Percentiles rank a stretch among this genome's conserved stretches.
phyloP scores from a whole-genome alignment of 2,329 filamentous ascomycete genomes.

The Orbilia brochopaga region DNA sequence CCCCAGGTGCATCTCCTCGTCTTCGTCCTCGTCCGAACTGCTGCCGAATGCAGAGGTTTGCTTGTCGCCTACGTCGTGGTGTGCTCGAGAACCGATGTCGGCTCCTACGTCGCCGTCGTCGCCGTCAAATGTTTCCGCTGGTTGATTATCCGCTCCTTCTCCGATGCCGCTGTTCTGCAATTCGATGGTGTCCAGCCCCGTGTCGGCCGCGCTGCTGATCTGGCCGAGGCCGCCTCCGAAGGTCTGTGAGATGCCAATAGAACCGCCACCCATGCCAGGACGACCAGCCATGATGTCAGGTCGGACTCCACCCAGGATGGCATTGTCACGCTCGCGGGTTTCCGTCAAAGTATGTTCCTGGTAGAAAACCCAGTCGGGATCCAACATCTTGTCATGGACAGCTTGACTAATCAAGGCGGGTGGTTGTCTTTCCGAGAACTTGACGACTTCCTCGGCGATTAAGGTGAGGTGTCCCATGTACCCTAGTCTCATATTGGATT shows the following conservation, averaged over 20 bases:
- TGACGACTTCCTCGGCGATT: constrained; percentile 97
- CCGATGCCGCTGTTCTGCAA: constrained; percentile 53
- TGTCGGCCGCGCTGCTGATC: constrained; percentile 23
- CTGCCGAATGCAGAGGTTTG: constrained; percentile 90
- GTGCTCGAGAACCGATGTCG: constrained; percentile 42
- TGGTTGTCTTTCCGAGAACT: constrained; percentile 93
- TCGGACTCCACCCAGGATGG: constrained; percentile 92
- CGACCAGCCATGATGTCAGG: constrained; percentile 85
- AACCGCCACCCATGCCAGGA: constrained; percentile 59
- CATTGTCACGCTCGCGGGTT: constrained; percentile 93
- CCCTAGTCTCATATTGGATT: constrained; percentile 86
- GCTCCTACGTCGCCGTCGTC: constrained; percentile 65
- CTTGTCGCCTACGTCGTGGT: constrained; percentile 63
- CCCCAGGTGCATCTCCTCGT: constrained; percentile 83
- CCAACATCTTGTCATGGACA: constrained; percentile 86
- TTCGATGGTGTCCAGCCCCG: constrained; percentile 55
- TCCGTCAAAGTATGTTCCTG: constrained; percentile 92
- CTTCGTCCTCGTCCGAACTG: constrained; percentile 83
- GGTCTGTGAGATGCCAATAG: constrained; percentile 51
- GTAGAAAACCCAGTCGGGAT: constrained; percentile 89
- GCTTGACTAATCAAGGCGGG: constrained; percentile 82
- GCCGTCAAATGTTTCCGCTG: constrained; percentile 64
- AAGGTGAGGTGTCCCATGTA: constrained; percentile 98
- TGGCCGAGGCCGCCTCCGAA: constrained; percentile 50
- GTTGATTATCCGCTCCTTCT: constrained; percentile 55